Conservation (phyloP, 2,329 filamentous ascomycete genomes). For the Neodidymelliopsis sp. region DNA sequence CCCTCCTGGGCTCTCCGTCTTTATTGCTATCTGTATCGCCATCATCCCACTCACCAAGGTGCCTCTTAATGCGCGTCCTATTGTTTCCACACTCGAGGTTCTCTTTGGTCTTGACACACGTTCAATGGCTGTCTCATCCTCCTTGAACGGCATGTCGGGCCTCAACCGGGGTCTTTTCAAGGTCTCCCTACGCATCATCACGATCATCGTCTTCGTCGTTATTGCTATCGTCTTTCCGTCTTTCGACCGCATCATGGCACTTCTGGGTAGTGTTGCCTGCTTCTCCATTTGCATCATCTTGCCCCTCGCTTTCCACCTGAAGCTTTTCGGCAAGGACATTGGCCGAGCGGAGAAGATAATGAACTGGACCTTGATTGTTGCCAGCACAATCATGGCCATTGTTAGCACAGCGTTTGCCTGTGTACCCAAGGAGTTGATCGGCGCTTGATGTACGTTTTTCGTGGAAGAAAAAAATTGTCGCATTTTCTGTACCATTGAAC, state of each 20-base stretch:
- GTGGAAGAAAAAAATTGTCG: too few species aligned
- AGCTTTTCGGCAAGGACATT: constrained; percentile 82
- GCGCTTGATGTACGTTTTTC: constrained; percentile 9
- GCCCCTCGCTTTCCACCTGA: constrained; percentile 87
- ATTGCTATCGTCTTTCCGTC: constrained; percentile 78
- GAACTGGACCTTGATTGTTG: constrained; percentile 72
- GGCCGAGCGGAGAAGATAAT: constrained; percentile 67
- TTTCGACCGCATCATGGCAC: constrained; percentile 90
- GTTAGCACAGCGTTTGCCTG: constrained; percentile 89
- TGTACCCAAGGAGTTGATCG: constrained; percentile 70
- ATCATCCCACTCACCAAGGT: constrained; percentile 96
- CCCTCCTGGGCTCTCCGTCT: constrained; percentile 73
- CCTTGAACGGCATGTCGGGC: constrained; percentile 62
- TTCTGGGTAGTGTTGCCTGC: constrained; percentile 88
- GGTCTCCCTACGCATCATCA: constrained; percentile 68
- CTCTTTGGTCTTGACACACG: constrained; percentile 74
- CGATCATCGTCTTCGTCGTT: constrained; percentile 74
- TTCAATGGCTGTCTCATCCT: constrained; percentile 58
- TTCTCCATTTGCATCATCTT: constrained; percentile 95
- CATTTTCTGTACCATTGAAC: too few species aligned
- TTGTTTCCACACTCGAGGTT: constrained; percentile 84
- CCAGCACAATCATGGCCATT: constrained; percentile 74
- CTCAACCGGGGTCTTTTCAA: constrained; percentile 66
- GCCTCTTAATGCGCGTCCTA: constrained; percentile 87
- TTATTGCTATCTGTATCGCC: constrained; percentile 85